These are phyloP conservation scores for Pyricularia sp. DNA, from an alignment of 2,329 filamentous ascomycete species.

Conservation along the genomic window DNA sequence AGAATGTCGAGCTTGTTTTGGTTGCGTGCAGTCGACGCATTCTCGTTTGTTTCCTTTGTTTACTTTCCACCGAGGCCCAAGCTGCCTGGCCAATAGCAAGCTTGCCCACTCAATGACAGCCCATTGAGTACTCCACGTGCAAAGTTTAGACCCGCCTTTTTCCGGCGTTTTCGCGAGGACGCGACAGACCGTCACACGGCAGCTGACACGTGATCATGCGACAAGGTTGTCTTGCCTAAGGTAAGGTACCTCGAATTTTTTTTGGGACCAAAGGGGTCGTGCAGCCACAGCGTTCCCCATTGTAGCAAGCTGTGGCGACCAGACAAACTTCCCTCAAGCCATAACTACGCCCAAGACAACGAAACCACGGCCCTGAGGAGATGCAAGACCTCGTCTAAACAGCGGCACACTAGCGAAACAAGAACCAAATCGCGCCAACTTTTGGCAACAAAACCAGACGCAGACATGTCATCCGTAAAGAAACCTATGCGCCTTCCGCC, in stretches of 20 bases:
- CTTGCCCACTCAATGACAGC: neutral
- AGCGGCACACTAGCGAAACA: neutral
- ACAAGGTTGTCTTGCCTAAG: neutral
- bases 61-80: neutral
- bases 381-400: neutral
- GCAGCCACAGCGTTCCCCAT: neutral
- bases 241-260: neutral
- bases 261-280: neutral
- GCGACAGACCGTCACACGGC: neutral
- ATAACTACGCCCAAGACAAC: neutral
- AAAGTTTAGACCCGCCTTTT: neutral
- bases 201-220: neutral
- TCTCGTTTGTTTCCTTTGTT: neutral
- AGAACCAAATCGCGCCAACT: neutral
- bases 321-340: neutral
- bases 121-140: neutral
- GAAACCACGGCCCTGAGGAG: neutral
- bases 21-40: neutral
- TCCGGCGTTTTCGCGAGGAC: neutral
- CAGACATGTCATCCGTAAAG: conserved; percentile 28
- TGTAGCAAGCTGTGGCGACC: neutral
- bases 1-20: neutral
- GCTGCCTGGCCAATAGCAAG: neutral
- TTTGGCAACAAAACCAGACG: neutral
- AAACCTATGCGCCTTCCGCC: conserved; percentile 46